A percentile compares a stretch with the other conserved stretches of the same genome.
These are phyloP conservation scores for Stephania japonica DNA, from an alignment of 164 flowering plant genomes.

Conservation along the genomic window DNA sequence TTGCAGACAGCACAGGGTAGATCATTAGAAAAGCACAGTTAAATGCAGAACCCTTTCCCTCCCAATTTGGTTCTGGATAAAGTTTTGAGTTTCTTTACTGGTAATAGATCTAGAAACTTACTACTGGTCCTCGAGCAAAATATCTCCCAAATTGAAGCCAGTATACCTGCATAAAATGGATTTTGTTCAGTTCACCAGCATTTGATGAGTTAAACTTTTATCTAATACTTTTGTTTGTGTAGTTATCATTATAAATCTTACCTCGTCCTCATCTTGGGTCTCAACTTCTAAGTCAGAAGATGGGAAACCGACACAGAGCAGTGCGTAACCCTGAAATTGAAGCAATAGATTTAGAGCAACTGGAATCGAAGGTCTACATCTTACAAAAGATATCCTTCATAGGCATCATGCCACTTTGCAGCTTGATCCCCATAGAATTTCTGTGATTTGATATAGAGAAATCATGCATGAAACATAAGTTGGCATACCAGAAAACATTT, in stretches of 20 bases:
- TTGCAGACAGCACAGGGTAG: neutral
- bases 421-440: neutral
- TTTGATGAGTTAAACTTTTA: neutral
- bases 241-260: constrained; percentile 18
- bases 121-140: constrained; percentile 91
- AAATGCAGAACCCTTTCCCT: neutral
- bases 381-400: neutral
- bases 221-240: neutral
- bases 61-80: neutral
- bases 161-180: constrained; percentile 56
- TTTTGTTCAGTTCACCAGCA: neutral
- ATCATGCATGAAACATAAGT: neutral
- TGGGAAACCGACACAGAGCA: constrained; percentile 94
- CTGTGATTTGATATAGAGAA: neutral
- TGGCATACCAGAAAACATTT: neutral
- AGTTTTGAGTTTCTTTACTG: neutral
- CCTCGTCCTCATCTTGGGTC: constrained; percentile 99
- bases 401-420: neutral
- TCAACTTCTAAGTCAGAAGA: constrained; percentile 86
- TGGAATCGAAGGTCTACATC: neutral
- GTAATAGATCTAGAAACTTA: constrained; percentile 30
- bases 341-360: neutral
- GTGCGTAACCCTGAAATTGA: constrained; percentile 76
- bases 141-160: constrained; percentile 99
- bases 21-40: neutral